Evolutionary conservation across 2,329 filamentous ascomycete species (phyloP).

Genomic region (Aspergillus sp.): DNA sequence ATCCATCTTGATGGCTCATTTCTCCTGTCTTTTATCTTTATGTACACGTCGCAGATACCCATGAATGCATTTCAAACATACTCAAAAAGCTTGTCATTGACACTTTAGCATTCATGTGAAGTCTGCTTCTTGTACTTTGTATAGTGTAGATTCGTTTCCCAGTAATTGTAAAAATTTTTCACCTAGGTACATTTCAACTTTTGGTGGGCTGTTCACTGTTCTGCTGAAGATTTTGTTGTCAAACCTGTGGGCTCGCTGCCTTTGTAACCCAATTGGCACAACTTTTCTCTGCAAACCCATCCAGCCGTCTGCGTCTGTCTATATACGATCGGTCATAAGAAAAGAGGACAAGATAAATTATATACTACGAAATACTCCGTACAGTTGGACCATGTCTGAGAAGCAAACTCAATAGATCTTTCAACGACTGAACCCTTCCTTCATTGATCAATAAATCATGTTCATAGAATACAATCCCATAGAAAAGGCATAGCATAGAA

Average conservation of each 20-base stretch:
- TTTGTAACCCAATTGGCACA: no score
- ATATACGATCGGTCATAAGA: no score
- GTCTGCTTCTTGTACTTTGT: slow-evolving; percentile 7
- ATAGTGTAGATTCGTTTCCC: neutral
- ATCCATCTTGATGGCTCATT: slow-evolving; percentile 18
- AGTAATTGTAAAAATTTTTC: neutral
- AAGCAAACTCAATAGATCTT: no score
- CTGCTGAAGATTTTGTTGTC: no score
- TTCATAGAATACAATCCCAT: slow-evolving; percentile 2
- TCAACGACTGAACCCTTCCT: neutral
- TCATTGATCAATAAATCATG: neutral
- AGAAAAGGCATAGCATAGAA: slow-evolving; percentile 1
- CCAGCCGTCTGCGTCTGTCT: no score
- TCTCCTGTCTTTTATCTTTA: slow-evolving; percentile 10
- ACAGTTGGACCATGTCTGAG: no score
- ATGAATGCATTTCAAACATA: slow-evolving; percentile 32
- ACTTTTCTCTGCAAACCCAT: no score
- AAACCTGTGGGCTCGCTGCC: no score
- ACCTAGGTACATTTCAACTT: no score
- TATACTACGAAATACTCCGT: no score
- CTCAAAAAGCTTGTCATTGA: slow-evolving; percentile 7
- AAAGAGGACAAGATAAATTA: no score
- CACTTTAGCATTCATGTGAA: slow-evolving; percentile 22
- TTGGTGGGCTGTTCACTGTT: no score
- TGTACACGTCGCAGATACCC: slow-evolving; percentile 37